These are phyloP conservation scores for Leccinum fibrillosum DNA, from an alignment of 768 basidiomycete species.

Conservation along the genomic window DNA sequence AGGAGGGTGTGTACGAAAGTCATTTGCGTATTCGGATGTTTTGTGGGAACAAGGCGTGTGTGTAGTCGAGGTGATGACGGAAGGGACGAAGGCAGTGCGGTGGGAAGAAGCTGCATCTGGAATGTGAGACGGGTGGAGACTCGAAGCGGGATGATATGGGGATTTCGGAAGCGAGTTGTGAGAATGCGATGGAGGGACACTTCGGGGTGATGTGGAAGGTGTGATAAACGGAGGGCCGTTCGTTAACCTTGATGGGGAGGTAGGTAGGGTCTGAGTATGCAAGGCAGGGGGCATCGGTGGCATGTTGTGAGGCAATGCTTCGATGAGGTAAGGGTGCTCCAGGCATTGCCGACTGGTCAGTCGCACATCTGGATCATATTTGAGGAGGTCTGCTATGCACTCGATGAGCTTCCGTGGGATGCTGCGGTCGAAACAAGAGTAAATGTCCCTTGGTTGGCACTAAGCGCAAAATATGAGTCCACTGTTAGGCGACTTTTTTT, in stretches of 20 bases:
- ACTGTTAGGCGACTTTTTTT: not conserved
- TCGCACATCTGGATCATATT: slow-evolving; percentile 86
- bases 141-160: slow-evolving; percentile 37
- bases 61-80: slow-evolving; percentile 30
- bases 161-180: slow-evolving; percentile 40
- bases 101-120: slow-evolving; percentile 50
- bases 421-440: slow-evolving; percentile 70
- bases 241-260: slow-evolving; percentile 35
- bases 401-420: slow-evolving; percentile 82
- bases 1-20: slow-evolving; percentile 33
- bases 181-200: slow-evolving; percentile 48
- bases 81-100: slow-evolving; percentile 50
- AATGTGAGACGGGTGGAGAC: slow-evolving; percentile 39
- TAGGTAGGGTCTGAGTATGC: slow-evolving; percentile 38
- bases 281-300: slow-evolving; percentile 60
- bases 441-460: slow-evolving; percentile 64
- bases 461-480: slow-evolving; percentile 28
- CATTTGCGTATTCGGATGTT: slow-evolving; percentile 35
- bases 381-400: slow-evolving; percentile 88
- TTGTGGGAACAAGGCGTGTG: slow-evolving; percentile 31
- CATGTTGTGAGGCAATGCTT: slow-evolving; percentile 66
- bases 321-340: slow-evolving; percentile 84
- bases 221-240: slow-evolving; percentile 36
- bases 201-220: slow-evolving; percentile 42
- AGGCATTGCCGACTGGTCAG: slow-evolving; percentile 86